Conservation (phyloP, 1,284 basidiomycete genomes). For the Pyrrhoderma noxium region DNA sequence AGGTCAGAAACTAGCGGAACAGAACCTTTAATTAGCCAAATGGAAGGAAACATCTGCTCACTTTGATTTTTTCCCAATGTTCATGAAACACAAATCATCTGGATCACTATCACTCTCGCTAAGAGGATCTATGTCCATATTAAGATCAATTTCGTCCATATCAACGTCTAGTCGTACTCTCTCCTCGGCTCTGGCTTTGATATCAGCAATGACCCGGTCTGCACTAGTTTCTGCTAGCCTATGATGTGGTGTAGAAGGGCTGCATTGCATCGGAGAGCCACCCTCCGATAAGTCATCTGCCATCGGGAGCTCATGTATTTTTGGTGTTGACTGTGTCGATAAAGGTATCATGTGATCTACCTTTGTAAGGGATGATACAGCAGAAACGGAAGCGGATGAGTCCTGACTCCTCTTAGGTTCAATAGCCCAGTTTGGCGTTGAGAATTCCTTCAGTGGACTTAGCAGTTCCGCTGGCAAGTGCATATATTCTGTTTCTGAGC, state of each 20-base stretch:
- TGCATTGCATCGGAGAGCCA: too few species aligned
- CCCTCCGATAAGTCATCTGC: too few species aligned
- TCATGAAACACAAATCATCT: slow-evolving; percentile 14
- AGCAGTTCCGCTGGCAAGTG: background rate
- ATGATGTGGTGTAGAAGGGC: too few species aligned
- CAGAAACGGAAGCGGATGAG: slow-evolving; percentile 2
- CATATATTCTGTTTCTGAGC: background rate
- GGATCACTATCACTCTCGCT: slow-evolving; percentile 40
- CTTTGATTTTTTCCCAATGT: slow-evolving; percentile 20
- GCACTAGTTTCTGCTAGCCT: slow-evolving; percentile 41
- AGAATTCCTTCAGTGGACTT: background rate
- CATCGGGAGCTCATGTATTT: too few species aligned
- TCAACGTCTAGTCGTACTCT: slow-evolving; percentile 28
- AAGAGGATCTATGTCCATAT: slow-evolving; percentile 35
- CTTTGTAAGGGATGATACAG: slow-evolving; percentile 12
- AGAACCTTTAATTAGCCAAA: too few species aligned
- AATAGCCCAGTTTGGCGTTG: background rate
- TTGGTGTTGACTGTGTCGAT: too few species aligned
- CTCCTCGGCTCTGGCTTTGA: slow-evolving; percentile 43
- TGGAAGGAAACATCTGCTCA: slow-evolving; percentile 13
- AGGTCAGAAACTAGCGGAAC: too few species aligned
- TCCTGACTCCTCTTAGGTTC: background rate
- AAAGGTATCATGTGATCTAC: background rate
- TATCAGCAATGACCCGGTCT: slow-evolving; percentile 50
- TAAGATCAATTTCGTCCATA: slow-evolving; percentile 15